Evolutionary conservation across 116 monocot genomes (phyloP), one percentile per base, ranked within the genome.

Genomic region (Dioscorea cayenensis): DNA sequence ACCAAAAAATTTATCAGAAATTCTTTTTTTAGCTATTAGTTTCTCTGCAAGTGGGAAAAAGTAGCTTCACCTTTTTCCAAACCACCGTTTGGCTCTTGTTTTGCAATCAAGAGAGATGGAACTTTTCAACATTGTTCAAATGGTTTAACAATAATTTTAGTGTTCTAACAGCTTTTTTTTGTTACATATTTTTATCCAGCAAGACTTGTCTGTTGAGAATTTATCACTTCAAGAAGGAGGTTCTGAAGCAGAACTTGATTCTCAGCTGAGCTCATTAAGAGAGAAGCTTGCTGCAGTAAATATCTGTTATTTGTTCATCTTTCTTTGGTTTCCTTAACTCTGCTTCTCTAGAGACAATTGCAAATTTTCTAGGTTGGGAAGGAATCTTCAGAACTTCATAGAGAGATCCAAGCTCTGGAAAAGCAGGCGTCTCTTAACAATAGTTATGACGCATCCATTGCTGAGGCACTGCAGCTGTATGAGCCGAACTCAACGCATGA

Each of bases 281-380:
- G 70, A 72, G 49, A 87, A 85, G 60, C 87, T 94, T 69, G 60
- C 66, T 66, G 66, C 23, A 48, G 94, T 94, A 84, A 81, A 82
- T 38, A 12, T 35, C 21, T 32, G 9, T 28, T 43, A 28, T 48
- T 1, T 72, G 36, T 71, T 25, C 25, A 25, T 25, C 1, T n/a
- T 74, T 67, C 35, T 49, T 12, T 66, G 19, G 2, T 55, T 12
- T 13, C 52, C 52, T 52, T 51, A 20, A 35, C 51, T 32, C 49
- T 77, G 9, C 3, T 60, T 74, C 51, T 72, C 51, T 22, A 48
- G 63, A 28, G 18, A 7, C 13, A 14, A 61, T n/a, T n/a, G 13
- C 66, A 49, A 50, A 27, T 81, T 27, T 29, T 17, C 64, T 71
- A 92, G 89, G 80, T 72, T 77, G 79, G 68, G 63, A 73, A 75